These are phyloP conservation scores for Fraxinus cuspidata DNA, from an alignment of 257 asterid genomes.

Conservation along the genomic window DNA sequence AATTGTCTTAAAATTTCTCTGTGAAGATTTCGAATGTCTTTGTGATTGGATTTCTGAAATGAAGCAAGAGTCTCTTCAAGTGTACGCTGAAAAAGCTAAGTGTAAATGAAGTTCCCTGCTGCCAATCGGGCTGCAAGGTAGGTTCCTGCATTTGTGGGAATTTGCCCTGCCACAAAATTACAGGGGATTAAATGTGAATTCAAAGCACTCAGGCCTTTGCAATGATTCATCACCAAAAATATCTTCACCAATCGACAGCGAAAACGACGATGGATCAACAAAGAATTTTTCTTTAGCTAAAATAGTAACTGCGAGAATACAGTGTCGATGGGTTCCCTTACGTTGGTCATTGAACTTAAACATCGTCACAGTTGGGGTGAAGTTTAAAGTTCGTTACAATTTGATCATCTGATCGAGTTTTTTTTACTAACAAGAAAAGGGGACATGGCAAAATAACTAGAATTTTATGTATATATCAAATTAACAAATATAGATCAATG, in stretches of 20 bases:
- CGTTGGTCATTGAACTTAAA: neutral
- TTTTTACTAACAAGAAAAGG: neutral
- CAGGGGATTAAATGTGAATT: constrained; percentile 9
- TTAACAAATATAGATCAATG: constrained; percentile 13
- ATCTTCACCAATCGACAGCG: constrained; percentile 10
- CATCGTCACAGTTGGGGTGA: neutral
- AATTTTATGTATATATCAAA: neutral
- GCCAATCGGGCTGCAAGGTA: constrained; percentile 50
- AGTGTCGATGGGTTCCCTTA: neutral
- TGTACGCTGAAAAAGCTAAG: constrained; percentile 84
- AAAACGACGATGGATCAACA: constrained; percentile 3
- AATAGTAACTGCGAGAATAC: neutral
- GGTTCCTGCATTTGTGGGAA: constrained; percentile 41
- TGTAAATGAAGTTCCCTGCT: constrained; percentile 80
- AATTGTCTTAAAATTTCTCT: constrained; percentile 74
- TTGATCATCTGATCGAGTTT: neutral
- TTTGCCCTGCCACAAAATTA: constrained; percentile 56
- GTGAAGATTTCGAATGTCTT: constrained; percentile 87
- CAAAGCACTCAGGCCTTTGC: constrained; percentile 16
- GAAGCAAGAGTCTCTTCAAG: constrained; percentile 88
- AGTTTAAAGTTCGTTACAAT: neutral
- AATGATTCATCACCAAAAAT: constrained; percentile 13
- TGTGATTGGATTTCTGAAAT: constrained; percentile 82
- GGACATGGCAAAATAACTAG: neutral
- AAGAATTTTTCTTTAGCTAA: neutral